Base-by-base conservation (phyloP, 371 early-diverging fungal genomes). In the Syncephalastrum contaminatum region DNA sequence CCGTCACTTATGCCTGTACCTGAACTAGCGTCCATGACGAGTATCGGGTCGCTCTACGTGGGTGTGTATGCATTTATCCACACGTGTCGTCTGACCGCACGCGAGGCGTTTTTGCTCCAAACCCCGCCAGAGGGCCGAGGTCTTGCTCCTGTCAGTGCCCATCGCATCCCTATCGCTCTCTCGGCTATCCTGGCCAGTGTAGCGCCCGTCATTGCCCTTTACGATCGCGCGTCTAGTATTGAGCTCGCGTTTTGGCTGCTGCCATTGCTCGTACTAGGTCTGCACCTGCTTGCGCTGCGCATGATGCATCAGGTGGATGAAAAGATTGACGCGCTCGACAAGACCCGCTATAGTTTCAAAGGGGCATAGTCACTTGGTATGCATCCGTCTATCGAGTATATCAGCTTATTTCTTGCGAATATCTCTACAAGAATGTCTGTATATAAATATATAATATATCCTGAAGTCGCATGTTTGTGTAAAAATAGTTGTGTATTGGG, bases 261-360 rank as follows among this genome's bases (percentile, higher is more conserved):
- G 12, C 75, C 75, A 0, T 30, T 70, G 27, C 6, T 63, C 4
- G 56, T 66, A 0, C 39, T 55, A 4, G 42, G 44, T 7, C 54
- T 74, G 52, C 48, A 60, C 20, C n/a, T 56, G 16, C 51, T 57
- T 10, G 66, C 66, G 8, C 49, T 58, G 30, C 53, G 53, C 14
- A 74, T 71, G 71, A 74, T 74, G 59, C 48, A 53, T 15, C 61
- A 64, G 44, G 71, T 74, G 16, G 58, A 70, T 45, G 56, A 43
- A 20, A 56, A 66, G 12, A 43, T 74, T 39, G 67, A 61, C 10
- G 75, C 63, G n/a, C 42, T 74, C 16, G 75, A 74, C 24, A 63
- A 58, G 19, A 59, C 69, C 39, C 65, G 64, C 16, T 74, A 74
- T 43, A 74, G 62, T 21, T 74, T 61, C 46, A 74, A 74, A 58